Percentiles rank a stretch among this genome's conserved stretches.
These are phyloP conservation scores for Lentinula novae-zelandiae DNA, from an alignment of 1,284 basidiomycete species.

Conservation along the genomic window DNA sequence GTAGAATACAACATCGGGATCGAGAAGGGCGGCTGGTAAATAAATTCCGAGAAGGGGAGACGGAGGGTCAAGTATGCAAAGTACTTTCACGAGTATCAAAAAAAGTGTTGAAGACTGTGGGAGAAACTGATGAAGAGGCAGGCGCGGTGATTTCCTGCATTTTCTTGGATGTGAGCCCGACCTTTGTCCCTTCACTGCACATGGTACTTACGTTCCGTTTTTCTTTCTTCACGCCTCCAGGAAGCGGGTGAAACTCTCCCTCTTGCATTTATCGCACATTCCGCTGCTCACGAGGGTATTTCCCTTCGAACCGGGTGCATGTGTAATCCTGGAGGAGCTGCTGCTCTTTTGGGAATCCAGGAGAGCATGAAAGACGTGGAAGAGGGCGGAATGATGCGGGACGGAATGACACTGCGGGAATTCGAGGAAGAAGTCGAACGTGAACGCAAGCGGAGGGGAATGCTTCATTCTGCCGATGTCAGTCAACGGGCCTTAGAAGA, in stretches of 20 bases:
- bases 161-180: conserved; percentile 56
- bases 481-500: background rate
- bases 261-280: conserved; percentile 66
- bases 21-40: background rate
- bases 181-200: background rate
- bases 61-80: conserved; percentile 40
- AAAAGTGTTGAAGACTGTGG: conserved; percentile 50
- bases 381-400: conserved; percentile 25
- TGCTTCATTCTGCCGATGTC: background rate
- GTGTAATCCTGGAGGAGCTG: conserved; percentile 80
- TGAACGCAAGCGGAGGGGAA: conserved; percentile 30
- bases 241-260: conserved; percentile 62
- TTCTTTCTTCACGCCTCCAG: conserved; percentile 28
- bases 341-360: conserved; percentile 62
- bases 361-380: conserved; percentile 64
- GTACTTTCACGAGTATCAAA: conserved; percentile 60
- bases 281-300: conserved; percentile 60
- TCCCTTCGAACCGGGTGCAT: conserved; percentile 80
- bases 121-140: conserved; percentile 57
- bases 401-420: conserved; percentile 50
- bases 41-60: conserved; percentile 32
- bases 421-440: conserved; percentile 60
- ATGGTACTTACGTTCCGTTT: background rate
- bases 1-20: conserved; percentile 33
- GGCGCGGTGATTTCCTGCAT: conserved; percentile 64